Evolutionary conservation across 805 yeast species (phyloP), one percentile per base, ranked within the genome.

Genomic region (Torulaspora gathmanii): DNA sequence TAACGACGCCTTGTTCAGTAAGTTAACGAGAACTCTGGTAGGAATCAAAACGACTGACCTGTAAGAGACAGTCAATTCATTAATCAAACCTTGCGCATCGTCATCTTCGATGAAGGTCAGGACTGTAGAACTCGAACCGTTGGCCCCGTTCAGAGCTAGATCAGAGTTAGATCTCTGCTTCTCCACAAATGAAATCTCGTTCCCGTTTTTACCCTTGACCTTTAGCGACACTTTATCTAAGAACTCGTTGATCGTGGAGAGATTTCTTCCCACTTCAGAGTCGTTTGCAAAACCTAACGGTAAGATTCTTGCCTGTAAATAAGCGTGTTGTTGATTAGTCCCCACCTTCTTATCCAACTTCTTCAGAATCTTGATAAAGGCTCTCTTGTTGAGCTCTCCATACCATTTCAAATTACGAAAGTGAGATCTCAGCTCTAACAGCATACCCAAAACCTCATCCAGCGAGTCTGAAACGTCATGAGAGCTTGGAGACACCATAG

Each of bases 371-470:
- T 90, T 90, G 43, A 81, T 77, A 55, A 89, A 86, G 0, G 96
- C 98, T 49, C 95, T 80, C 60, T 84, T 86, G 70, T 90, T 90
- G 56, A 90, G 77, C 60, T 91, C 97, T 19, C 95, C 95, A 63
- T 78, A 90, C 96, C 97, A 91, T 63, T 86, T 89, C 60, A 90
- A 71, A 64, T 89, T 89, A 46, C 96, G 74, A 50, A 85, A 78
- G 47, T 80, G 79, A 13, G 83, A 74, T 37, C 95, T 74, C 43
- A 88, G 70, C 63, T 89, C 96, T 17, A 88, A 70, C 30, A 90
- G 68, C 15, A 88, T 82, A 17, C 78, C 79, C 25, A 79, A 65
- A 28, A 83, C 69, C 54, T 84, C 90, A 40, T 79, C 83, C 1
- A 72, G 45, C 23, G 75, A 71, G 46, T 83, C 88, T 4, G 51